phyloP scores from a whole-genome alignment of 352 stramenopile species.

The Phytophthora pistaciae region DNA sequence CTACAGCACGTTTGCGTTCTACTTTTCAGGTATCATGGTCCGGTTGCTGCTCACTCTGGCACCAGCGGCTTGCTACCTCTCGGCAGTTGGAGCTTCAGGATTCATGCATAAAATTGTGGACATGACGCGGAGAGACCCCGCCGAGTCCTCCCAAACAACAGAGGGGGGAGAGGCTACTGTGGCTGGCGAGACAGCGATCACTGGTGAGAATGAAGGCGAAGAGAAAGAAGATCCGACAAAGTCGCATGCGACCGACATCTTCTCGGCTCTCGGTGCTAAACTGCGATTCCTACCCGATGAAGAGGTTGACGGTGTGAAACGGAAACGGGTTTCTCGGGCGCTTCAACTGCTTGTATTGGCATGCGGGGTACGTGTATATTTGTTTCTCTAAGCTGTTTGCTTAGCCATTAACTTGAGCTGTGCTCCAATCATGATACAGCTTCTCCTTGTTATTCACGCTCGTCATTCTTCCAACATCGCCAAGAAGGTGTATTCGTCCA shows the following conservation, averaged over 20 bases:
- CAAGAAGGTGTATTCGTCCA: slow-evolving; percentile 83
- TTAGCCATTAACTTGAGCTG: not conserved
- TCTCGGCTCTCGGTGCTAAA: slow-evolving; percentile 37
- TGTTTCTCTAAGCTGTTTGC: not conserved
- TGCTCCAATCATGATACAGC: slow-evolving; percentile 31
- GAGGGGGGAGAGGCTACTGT: not conserved
- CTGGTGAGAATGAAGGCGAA: slow-evolving; percentile 7
- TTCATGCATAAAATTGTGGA: slow-evolving; percentile 60
- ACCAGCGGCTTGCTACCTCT: slow-evolving; percentile 90
- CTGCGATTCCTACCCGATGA: slow-evolving; percentile 40
- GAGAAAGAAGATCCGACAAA: slow-evolving; percentile 29
- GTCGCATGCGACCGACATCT: slow-evolving; percentile 38
- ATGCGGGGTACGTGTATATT: slow-evolving; percentile 52
- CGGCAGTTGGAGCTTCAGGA: slow-evolving; percentile 81
- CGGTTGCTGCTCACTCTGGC: slow-evolving; percentile 93
- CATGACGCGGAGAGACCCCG: slow-evolving; percentile 20
- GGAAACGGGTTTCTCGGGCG: slow-evolving; percentile 12
- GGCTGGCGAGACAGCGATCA: not conserved
- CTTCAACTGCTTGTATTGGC: slow-evolving; percentile 63
- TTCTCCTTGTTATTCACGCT: slow-evolving; percentile 77
- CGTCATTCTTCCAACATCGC: slow-evolving; percentile 69
- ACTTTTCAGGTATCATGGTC: slow-evolving; percentile 95
- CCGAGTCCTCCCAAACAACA: slow-evolving; percentile 3
- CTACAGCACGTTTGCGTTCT: slow-evolving; percentile 92
- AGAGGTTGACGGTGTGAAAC: slow-evolving; percentile 20